phyloP scores from a whole-genome alignment of 2,329 filamentous ascomycete species.

The Sordariomycetes sp. region DNA sequence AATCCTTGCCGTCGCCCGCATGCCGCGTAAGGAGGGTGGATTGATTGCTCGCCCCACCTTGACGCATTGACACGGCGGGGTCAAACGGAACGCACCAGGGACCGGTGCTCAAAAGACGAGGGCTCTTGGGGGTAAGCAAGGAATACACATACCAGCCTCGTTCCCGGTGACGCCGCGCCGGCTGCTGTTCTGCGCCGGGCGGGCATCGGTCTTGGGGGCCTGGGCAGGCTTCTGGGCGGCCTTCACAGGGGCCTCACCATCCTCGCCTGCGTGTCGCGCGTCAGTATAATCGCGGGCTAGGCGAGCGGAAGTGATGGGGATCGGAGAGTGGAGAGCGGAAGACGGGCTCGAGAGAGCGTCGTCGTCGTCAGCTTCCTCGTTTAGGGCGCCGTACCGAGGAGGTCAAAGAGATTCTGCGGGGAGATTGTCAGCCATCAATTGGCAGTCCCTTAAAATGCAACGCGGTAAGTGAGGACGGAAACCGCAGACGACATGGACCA shows the following conservation, averaged over 20 bases:
- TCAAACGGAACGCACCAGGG: neutral
- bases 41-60: neutral
- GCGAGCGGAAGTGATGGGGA: constrained; percentile 6
- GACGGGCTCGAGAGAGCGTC: constrained; percentile 8
- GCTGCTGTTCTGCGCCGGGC: constrained; percentile 25
- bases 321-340: constrained; percentile 5
- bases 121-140: neutral
- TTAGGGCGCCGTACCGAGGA: constrained; percentile 65
- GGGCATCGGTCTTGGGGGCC: constrained; percentile 63
- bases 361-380: constrained; percentile 6
- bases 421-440: constrained; percentile 8
- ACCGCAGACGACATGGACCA: neutral
- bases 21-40: neutral
- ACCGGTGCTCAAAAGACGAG: constrained; percentile 7
- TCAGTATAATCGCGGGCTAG: neutral
- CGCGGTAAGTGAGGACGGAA: constrained; percentile 12
- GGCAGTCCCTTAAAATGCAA: neutral
- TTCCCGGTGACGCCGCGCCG: constrained; percentile 55
- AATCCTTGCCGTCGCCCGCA: neutral
- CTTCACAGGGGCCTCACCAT: constrained; percentile 58
- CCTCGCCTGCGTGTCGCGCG: constrained; percentile 1
- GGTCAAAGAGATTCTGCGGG: constrained; percentile 83
- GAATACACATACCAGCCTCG: constrained; percentile 64
- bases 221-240: constrained; percentile 75
- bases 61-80: neutral